phyloP scores from a whole-genome alignment of 306 rosid species.

The Lathyrus oleraceus region DNA sequence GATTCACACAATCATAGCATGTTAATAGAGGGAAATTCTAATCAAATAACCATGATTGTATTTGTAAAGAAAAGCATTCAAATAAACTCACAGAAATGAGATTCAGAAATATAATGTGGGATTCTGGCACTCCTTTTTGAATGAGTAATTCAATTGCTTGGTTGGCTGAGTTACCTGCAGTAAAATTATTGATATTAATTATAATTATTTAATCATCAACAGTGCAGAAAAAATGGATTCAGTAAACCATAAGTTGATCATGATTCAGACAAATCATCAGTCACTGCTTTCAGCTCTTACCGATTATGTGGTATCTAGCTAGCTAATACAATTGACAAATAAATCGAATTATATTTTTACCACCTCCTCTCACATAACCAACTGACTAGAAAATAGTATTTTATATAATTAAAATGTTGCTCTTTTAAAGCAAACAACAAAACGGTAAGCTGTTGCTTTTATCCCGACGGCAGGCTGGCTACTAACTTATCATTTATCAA shows the following conservation, averaged over 20 bases:
- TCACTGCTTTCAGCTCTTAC: slow-evolving; percentile 12
- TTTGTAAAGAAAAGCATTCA: slow-evolving; percentile 14
- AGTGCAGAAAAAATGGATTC: slow-evolving; percentile 1
- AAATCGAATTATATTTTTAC: slow-evolving; percentile 5
- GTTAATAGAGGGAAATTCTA: slow-evolving; percentile 5
- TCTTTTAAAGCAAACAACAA: background rate
- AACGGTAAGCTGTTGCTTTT: background rate
- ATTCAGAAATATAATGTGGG: slow-evolving; percentile 88
- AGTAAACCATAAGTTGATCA: slow-evolving; percentile 9
- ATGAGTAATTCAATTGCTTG: slow-evolving; percentile 94
- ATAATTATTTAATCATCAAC: slow-evolving; percentile 31
- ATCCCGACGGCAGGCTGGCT: background rate
- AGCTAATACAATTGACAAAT: slow-evolving; percentile 11
- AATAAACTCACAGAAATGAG: slow-evolving; percentile 81
- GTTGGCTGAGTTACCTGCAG: slow-evolving; percentile 90
- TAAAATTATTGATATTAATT: slow-evolving; percentile 29
- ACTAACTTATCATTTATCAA: background rate
- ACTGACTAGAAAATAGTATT: slow-evolving; percentile 9
- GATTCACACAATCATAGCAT: slow-evolving; percentile 10
- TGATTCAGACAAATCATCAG: background rate
- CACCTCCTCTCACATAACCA: background rate
- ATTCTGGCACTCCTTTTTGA: slow-evolving; percentile 94
- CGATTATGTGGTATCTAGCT: background rate
- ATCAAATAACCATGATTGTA: background rate
- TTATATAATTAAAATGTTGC: background rate